Conservation (phyloP, 2,329 filamentous ascomycete species). For the Pestalotiopsis fici region DNA sequence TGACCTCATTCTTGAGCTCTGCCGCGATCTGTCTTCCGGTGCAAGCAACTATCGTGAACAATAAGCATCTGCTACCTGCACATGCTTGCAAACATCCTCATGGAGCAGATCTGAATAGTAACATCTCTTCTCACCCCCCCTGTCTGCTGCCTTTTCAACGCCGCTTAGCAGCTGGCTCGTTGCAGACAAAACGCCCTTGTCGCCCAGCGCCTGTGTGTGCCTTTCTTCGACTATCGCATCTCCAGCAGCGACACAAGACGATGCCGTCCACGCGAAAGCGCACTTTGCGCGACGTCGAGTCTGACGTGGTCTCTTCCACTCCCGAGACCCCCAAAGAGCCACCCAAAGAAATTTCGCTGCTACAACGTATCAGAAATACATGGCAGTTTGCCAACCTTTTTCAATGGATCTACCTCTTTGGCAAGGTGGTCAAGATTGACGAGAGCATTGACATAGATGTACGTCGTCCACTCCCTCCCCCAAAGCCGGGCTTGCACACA, state of each 20-base stretch:
- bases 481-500: not conserved
- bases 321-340: constrained; percentile 12
- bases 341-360: constrained; percentile 37
- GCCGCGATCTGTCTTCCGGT: not conserved
- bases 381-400: constrained; percentile 95
- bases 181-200: not conserved
- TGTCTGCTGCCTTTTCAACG: not conserved
- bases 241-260: not conserved
- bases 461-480: constrained; percentile 28
- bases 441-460: constrained; percentile 90
- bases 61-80: not conserved
- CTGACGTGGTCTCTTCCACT: constrained; percentile 24
- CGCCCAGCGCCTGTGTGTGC: not conserved
- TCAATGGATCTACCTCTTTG: constrained; percentile 93
- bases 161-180: not conserved
- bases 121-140: not conserved
- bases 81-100: not conserved
- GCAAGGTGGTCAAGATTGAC: constrained; percentile 84
- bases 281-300: constrained; percentile 43
- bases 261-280: constrained; percentile 53
- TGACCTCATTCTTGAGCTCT: constrained; percentile 1
- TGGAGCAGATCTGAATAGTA: not conserved
- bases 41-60: not conserved
- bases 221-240: constrained; percentile 5
- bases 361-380: constrained; percentile 78